Conservation (phyloP, 139 green algal species). For the Pleodorina starrii region DNA sequence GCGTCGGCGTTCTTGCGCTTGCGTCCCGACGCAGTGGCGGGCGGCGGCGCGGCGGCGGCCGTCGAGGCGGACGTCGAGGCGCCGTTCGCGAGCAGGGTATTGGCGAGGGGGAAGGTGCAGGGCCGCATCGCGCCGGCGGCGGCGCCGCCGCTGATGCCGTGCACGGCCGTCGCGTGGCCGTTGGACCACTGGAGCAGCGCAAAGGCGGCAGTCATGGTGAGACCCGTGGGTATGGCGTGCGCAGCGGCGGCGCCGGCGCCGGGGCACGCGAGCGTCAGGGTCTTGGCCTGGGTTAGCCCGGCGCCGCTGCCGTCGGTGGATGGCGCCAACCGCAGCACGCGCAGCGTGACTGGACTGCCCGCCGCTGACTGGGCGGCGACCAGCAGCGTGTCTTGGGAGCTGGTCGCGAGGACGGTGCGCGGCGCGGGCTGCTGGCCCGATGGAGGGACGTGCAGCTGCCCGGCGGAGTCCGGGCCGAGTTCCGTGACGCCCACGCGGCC, state of each 20-base stretch:
- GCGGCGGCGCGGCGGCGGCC: neutral
- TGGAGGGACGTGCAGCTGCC: neutral
- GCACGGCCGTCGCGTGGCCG: slow-evolving; percentile 28
- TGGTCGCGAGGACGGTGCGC: neutral
- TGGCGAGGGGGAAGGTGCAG: neutral
- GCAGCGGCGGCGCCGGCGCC: neutral
- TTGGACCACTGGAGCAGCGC: slow-evolving; percentile 44
- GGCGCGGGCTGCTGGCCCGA: neutral
- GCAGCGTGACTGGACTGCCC: neutral
- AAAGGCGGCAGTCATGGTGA: slow-evolving; percentile 24
- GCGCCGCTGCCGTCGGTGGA: neutral
- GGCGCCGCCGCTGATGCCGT: slow-evolving; percentile 1
- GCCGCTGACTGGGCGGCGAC: neutral
- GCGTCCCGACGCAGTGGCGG: neutral
- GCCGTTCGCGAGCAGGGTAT: slow-evolving; percentile 33
- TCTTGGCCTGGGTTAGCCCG: neutral
- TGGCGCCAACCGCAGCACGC: neutral
- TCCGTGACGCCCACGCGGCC: slow-evolving; percentile 7
- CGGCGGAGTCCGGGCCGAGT: neutral
- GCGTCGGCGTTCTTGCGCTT: slow-evolving; percentile 43
- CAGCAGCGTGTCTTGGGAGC: neutral
- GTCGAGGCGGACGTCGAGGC: slow-evolving; percentile 2
- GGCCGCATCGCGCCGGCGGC: neutral
- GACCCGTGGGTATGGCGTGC: neutral
- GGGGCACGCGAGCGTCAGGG: slow-evolving; percentile 18